A percentile compares a stretch with the other conserved stretches of the same genome.
phyloP scores from a whole-genome alignment of 148 eudicot species.

The Fallopia convolvulus region DNA sequence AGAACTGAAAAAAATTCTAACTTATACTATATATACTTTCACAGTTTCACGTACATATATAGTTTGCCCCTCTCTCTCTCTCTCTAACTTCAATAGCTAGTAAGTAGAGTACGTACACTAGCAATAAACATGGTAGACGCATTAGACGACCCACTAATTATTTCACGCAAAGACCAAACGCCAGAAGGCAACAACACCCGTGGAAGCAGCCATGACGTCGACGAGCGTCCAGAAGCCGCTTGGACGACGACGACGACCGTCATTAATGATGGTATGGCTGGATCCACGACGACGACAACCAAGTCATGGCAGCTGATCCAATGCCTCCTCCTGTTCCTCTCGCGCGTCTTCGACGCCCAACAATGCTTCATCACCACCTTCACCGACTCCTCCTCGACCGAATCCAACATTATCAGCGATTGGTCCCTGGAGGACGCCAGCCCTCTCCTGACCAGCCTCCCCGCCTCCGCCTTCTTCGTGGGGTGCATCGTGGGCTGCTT shows the following conservation, averaged over 20 bases:
- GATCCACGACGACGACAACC: not conserved
- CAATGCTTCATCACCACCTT: conserved; percentile 59
- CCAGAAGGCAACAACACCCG: not conserved
- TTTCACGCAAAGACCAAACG: not conserved
- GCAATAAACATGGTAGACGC: not conserved
- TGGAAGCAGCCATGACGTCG: too few species aligned
- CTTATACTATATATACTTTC: too few species aligned
- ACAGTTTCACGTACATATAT: too few species aligned
- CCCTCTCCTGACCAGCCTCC: conserved; percentile 40
- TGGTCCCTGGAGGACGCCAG: conserved; percentile 50
- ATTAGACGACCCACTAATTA: not conserved
- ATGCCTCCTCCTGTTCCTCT: conserved; percentile 32
- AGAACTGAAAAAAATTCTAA: too few species aligned
- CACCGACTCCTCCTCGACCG: conserved; percentile 32
- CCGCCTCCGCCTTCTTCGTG: conserved; percentile 53
- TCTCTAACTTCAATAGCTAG: too few species aligned
- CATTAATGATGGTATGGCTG: conserved; percentile 8
- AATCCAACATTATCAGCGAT: conserved; percentile 40
- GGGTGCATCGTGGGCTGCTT: conserved; percentile 52
- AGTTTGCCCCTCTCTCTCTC: too few species aligned
- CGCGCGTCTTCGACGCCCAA: conserved; percentile 68
- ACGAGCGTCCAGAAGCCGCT: not conserved
- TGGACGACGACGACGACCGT: too few species aligned
- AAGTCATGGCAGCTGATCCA: conserved; percentile 31
- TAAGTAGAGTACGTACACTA: too few species aligned